Evolutionary conservation across 805 yeast species (phyloP).

Genomic region (Ogataea populi-albae): DNA sequence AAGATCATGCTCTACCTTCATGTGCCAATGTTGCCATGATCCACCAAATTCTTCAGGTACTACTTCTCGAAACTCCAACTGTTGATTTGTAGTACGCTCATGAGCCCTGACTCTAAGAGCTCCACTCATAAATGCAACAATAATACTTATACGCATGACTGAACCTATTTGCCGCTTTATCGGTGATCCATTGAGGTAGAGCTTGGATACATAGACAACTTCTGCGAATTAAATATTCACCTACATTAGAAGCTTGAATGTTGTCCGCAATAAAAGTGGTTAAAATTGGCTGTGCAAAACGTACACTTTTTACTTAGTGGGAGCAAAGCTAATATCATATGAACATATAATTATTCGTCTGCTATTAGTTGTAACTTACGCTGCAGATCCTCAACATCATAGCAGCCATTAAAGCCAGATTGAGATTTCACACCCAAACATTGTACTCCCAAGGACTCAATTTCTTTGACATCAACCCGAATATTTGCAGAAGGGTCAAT

Average conservation of each 20-base stretch:
- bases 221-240: constrained; percentile 1
- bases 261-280: too few species aligned
- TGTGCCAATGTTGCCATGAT: constrained; percentile 85
- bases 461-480: constrained; percentile 40
- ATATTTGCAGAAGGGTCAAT: constrained; percentile 48
- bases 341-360: constrained; percentile 1
- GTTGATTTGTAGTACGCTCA: constrained; percentile 10
- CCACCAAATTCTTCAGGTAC: constrained; percentile 48
- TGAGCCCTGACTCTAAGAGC: too few species aligned
- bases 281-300: too few species aligned
- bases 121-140: too few species aligned
- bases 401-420: constrained; percentile 27
- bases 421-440: constrained; percentile 42
- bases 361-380: constrained; percentile 8
- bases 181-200: too few species aligned
- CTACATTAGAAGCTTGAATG: too few species aligned
- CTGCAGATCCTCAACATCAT: constrained; percentile 42
- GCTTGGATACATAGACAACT: too few species aligned
- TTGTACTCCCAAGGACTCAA: constrained; percentile 43
- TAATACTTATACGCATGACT: too few species aligned
- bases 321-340: too few species aligned
- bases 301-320: too few species aligned
- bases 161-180: too few species aligned
- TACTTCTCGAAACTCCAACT: constrained; percentile 36
- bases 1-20: constrained; percentile 82